Evolutionary conservation across 352 stramenopile species (phyloP), one percentile per base, ranked within the genome.

Genomic region (Phytopythium boreale): DNA sequence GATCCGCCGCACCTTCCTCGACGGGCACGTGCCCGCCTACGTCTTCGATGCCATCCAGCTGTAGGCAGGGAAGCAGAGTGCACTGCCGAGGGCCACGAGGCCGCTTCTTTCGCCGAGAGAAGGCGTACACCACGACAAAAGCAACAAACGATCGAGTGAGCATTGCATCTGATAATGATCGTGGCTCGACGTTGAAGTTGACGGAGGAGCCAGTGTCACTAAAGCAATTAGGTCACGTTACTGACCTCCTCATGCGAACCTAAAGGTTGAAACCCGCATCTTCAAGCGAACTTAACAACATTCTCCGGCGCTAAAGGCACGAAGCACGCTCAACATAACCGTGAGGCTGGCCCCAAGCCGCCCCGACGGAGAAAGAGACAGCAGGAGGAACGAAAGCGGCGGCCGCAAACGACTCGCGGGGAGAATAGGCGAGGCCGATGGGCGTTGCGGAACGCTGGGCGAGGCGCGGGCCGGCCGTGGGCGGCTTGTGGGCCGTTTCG

Each of bases 31-130:
- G 10, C 89, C 89, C 43, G 82, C 87, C n/a, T 96, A 96, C 66
- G 75, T 97, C 46, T 97, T 97, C 63, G 89, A 97, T 56, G 87
- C 89, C 26, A 89, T 97, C 62, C 81, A 91, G 72, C 71, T 95
- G 26, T 89, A 77, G 57, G 46, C 58, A 55, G 56, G 2, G 5
- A 27, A 10, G 12, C 0, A 46, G 39, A 49, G 43, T 26, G 43
- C 17, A 12, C 43, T 46, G 12, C 11, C 39, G 39, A 44, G 11
- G 11, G 11, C 31, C 31, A 8, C 31, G 14, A 46, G 12, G 8
- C 39, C 10, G 39, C 12, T 46, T 1, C 39, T 46, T 46, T 20
- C 15, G 39, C 39, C 17, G 39, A 46, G 39, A 46, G 39, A 46
- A 46, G 39, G 39, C 39, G 39, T 8, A n/a, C 12, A 20, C 12